Base-by-base conservation (phyloP, 2,329 filamentous ascomycete genomes). In the Fusarium sp. region DNA sequence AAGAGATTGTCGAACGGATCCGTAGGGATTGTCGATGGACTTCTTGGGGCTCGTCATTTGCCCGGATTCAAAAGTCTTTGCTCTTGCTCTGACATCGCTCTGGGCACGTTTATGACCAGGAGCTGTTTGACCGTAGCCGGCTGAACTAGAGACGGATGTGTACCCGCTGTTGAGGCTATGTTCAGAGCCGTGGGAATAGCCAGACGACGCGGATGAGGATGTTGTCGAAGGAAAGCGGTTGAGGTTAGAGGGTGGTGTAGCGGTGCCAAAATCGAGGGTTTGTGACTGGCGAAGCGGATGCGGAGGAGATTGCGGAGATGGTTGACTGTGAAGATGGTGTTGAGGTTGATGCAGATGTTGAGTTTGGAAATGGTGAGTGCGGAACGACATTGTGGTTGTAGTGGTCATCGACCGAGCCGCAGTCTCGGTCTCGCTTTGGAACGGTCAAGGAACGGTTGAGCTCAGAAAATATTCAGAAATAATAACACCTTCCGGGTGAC, bases 1-100 rank as follows among this genome's bases (percentile, higher is more conserved):
- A 69, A 97, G 86, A 24, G 94, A 95, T 79, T 94, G 93, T 63
- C 95, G 92, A 69, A 93, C 89, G 75, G 88, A 92, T 75, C 90
- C 91, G 80, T 95, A 95, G 72, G 92, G 87, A 76, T 90, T 91
- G 37, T 91, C 90, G n/a, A 90, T 86, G 71, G 83, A 81, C 67
- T 82, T 83, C 76, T 85, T 83, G 63, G 83, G 76, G 72, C 79
- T 75, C 70, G 80, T 86, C 84, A 80, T 87, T 82, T 83, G 86
- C 80, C 80, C 83, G 48, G 80, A 59, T 79, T 85, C 83, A 75
- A 88, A 84, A 69, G 86, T 83, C 76, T 87, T 81, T 79, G 91
- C 88, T 50, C 87, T 86, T 69, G 88, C 88, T 67, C 84, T 80
- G 66, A 89, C 89, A 86, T 97, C 94, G 83, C 94, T 96, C 82